These are phyloP conservation scores for Talaromyces sp. DNA, from an alignment of 2,329 filamentous ascomycete genomes.

Conservation along the genomic window DNA sequence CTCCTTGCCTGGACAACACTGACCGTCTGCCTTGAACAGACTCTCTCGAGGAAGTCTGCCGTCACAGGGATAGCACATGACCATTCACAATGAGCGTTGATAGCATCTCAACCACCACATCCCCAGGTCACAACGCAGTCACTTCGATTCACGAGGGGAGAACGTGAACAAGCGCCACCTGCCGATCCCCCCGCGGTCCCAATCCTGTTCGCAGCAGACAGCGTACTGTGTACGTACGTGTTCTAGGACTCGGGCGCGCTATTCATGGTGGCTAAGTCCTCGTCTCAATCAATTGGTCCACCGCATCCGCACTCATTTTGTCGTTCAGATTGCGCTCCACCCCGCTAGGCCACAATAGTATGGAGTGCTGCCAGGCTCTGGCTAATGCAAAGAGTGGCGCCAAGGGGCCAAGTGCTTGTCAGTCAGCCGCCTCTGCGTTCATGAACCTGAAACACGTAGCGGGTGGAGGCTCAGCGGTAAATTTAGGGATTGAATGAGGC, in stretches of 20 bases:
- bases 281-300: constrained; percentile 7
- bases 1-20: background rate
- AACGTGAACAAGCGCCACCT: constrained; percentile 8
- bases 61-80: background rate
- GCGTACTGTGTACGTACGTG: background rate
- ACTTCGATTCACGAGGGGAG: background rate
- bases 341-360: background rate
- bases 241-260: background rate
- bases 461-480: constrained; percentile 7
- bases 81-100: background rate
- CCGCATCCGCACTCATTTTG: background rate
- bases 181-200: constrained; percentile 14
- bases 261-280: background rate
- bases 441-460: background rate
- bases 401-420: background rate
- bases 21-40: background rate
- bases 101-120: background rate
- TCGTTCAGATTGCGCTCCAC: background rate
- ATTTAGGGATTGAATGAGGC: background rate
- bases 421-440: background rate
- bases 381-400: background rate
- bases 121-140: background rate
- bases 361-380: background rate
- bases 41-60: background rate
- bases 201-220: background rate